Evolutionary conservation across 345 rosid genomes (phyloP).

Genomic region (Lenwebbia sp.): DNA sequence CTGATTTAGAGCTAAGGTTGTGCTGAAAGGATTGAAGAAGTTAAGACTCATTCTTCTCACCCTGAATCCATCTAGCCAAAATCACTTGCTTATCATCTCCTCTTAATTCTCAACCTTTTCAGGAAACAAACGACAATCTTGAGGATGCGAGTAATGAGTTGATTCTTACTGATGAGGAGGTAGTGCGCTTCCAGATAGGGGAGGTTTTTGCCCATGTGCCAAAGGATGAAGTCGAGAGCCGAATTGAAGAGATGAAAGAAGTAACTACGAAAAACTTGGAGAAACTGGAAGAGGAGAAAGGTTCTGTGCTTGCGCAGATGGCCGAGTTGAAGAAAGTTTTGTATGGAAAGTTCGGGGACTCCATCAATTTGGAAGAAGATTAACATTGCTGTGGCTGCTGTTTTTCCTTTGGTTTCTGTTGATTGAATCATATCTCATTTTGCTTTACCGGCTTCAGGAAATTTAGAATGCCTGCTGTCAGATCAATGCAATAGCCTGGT

Average conservation of each 20-base stretch:
- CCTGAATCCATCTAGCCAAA: not conserved
- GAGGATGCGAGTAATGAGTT: slow-evolving; percentile 91
- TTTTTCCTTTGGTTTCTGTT: not conserved
- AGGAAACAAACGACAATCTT: slow-evolving; percentile 84
- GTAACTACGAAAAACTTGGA: slow-evolving; percentile 48
- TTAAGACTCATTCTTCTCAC: not conserved
- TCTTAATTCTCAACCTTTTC: not conserved
- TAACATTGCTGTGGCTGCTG: not conserved
- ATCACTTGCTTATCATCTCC: not conserved
- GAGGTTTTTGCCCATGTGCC: slow-evolving; percentile 89
- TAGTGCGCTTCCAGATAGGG: slow-evolving; percentile 76
- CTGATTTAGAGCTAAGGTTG: not conserved
- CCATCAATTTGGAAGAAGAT: slow-evolving; percentile 95
- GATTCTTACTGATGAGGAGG: slow-evolving; percentile 87
- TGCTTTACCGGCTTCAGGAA: not conserved
- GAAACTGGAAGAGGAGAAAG: slow-evolving; percentile 71
- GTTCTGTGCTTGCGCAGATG: slow-evolving; percentile 48
- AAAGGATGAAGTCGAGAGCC: slow-evolving; percentile 76
- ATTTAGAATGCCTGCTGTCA: not conserved
- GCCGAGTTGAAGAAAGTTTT: slow-evolving; percentile 70
- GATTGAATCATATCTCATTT: not conserved
- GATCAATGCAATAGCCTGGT: not conserved
- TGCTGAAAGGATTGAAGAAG: not conserved
- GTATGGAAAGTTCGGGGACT: slow-evolving; percentile 81
- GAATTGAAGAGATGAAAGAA: slow-evolving; percentile 76